Conservation (phyloP, 768 basidiomycete genomes). For the Boletellus emodensis region DNA sequence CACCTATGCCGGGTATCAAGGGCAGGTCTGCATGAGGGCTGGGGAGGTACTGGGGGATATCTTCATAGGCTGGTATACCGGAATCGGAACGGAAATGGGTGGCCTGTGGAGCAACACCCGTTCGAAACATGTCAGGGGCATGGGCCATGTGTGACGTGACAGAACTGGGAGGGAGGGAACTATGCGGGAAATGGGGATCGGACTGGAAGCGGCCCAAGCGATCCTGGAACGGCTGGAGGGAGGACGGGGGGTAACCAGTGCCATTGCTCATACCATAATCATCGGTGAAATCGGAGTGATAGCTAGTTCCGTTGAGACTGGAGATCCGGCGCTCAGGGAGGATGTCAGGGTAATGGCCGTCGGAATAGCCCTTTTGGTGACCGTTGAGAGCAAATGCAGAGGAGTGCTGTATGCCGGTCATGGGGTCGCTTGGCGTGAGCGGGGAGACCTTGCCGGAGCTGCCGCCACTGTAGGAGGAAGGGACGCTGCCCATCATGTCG, state of each 20-base stretch:
- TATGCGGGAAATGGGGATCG: slow-evolving; percentile 51
- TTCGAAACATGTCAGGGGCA: slow-evolving; percentile 53
- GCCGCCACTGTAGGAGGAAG: slow-evolving; percentile 50
- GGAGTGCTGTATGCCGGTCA: slow-evolving; percentile 52
- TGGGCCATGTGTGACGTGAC: slow-evolving; percentile 51
- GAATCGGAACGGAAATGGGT: slow-evolving; percentile 60
- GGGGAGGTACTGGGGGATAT: slow-evolving; percentile 55
- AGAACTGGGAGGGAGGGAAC: slow-evolving; percentile 35
- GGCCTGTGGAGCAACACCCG: slow-evolving; percentile 64
- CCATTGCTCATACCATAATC: slow-evolving; percentile 53
- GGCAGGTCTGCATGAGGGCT: slow-evolving; percentile 53
- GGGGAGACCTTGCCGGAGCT: slow-evolving; percentile 75
- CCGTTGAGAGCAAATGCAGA: slow-evolving; percentile 44
- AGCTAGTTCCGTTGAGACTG: slow-evolving; percentile 40
- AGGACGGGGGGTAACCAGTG: slow-evolving; percentile 45
- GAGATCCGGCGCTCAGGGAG: slow-evolving; percentile 58
- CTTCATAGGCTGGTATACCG: slow-evolving; percentile 50
- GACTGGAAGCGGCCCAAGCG: slow-evolving; percentile 52
- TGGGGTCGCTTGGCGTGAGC: slow-evolving; percentile 64
- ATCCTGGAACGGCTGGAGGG: slow-evolving; percentile 58
- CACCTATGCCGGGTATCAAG: slow-evolving; percentile 60
- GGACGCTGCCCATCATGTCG: slow-evolving; percentile 59
- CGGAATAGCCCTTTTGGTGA: slow-evolving; percentile 53
- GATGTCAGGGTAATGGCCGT: slow-evolving; percentile 54
- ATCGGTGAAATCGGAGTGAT: slow-evolving; percentile 59